A percentile compares a stretch with the other conserved stretches of the same genome.
These are phyloP conservation scores for Exophiala lecanii-corni DNA, from an alignment of 2,329 filamentous ascomycete species.

Conservation along the genomic window DNA sequence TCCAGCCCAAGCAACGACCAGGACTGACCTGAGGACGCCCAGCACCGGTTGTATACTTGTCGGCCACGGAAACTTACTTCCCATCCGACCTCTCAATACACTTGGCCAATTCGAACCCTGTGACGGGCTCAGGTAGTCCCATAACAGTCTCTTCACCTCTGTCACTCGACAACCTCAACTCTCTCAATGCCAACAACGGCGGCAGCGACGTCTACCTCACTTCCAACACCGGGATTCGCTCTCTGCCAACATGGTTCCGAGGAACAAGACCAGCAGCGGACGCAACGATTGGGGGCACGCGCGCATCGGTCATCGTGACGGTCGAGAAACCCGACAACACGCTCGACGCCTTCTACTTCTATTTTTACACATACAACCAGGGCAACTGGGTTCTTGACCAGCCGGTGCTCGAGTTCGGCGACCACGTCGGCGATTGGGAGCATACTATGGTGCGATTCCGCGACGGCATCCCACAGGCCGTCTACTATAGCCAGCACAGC, in stretches of 20 bases:
- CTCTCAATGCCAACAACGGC: conserved; percentile 43
- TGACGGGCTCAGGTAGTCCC: conserved; percentile 37
- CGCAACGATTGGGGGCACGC: conserved; percentile 47
- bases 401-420: conserved; percentile 45
- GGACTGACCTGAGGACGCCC: not conserved
- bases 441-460: conserved; percentile 52
- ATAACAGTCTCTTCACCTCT: conserved; percentile 39
- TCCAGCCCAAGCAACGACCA: no score
- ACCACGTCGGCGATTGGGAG: conserved; percentile 62
- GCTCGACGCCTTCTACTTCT: conserved; percentile 60
- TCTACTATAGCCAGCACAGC: conserved; percentile 62
- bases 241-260: conserved; percentile 44
- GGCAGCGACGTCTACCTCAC: conserved; percentile 47
- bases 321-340: conserved; percentile 51
- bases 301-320: conserved; percentile 51
- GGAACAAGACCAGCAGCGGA: conserved; percentile 51
- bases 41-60: conserved; percentile 51
- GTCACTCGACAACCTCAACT: conserved; percentile 46
- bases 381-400: conserved; percentile 38
- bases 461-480: conserved; percentile 48
- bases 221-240: conserved; percentile 45
- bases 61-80: conserved; percentile 45
- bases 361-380: conserved; percentile 51
- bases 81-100: conserved; percentile 48
- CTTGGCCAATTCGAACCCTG: conserved; percentile 43